These are phyloP conservation scores for Aspergillus chevalieri DNA, from an alignment of 2,329 filamentous ascomycete genomes.

Conservation along the genomic window DNA sequence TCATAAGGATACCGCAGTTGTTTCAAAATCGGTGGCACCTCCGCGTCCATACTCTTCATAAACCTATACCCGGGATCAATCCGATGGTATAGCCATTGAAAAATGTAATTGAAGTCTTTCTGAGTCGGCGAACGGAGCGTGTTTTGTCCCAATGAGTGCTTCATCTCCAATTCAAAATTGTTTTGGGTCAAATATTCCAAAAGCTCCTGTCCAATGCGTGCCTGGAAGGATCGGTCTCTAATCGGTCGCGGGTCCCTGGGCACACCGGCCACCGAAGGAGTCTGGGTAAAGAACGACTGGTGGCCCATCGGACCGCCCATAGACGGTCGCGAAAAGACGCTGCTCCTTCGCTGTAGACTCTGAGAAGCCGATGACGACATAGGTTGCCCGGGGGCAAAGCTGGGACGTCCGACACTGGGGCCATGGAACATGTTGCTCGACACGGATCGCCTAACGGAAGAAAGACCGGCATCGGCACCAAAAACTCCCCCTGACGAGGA, in stretches of 20 bases:
- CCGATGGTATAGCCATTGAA: slow-evolving; percentile 93
- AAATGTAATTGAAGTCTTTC: slow-evolving; percentile 97
- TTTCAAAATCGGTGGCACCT: slow-evolving; percentile 86
- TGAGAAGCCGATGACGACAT: slow-evolving; percentile 50
- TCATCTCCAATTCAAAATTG: slow-evolving; percentile 98
- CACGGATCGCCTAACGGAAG: slow-evolving; percentile 74
- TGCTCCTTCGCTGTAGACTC: slow-evolving; percentile 64
- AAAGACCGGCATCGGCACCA: slow-evolving; percentile 70
- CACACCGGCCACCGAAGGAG: slow-evolving; percentile 71
- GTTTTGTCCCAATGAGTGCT: slow-evolving; percentile 84
- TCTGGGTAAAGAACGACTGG: slow-evolving; percentile 92
- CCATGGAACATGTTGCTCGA: slow-evolving; percentile 58
- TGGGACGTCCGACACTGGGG: slow-evolving; percentile 60
- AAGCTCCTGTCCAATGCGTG: slow-evolving; percentile 78
- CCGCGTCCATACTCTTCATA: slow-evolving; percentile 88
- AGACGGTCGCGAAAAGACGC: slow-evolving; percentile 72
- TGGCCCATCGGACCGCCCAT: slow-evolving; percentile 62
- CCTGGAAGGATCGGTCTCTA: slow-evolving; percentile 72
- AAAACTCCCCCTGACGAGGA: slow-evolving; percentile 69
- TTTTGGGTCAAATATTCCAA: slow-evolving; percentile 86
- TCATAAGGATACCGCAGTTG: slow-evolving; percentile 93
- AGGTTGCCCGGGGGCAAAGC: slow-evolving; percentile 56
- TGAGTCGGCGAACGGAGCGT: slow-evolving; percentile 91
- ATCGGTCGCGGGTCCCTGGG: slow-evolving; percentile 82
- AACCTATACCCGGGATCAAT: slow-evolving; percentile 93